Base-by-base conservation (phyloP, 306 rosid genomes). In the Hippophae gyantsensis region DNA sequence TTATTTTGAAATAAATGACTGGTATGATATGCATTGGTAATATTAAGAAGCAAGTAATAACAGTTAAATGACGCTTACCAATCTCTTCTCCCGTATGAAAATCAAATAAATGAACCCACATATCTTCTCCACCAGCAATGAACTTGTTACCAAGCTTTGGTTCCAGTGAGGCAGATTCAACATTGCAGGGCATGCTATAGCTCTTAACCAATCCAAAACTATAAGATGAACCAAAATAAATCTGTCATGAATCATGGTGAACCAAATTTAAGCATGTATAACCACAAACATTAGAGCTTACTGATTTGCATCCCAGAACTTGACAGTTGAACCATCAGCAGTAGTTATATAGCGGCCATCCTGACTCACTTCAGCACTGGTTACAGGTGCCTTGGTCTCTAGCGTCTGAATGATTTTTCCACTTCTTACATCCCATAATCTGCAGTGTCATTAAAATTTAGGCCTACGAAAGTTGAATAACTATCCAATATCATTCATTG, bases 61-160 rank as follows among this genome's bases (percentile, higher is more conserved):
- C 38, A 32, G 38, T 4, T 32, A 32, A 32, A 32, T 4, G 23
- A 40, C 53, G 60, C 84, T 48, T 74, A 93, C 99, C 89, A 50
- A 93, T 93, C 75, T 93, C 99, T n/a, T 84, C 78, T 38, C 99
- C 99, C 1, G 90, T 82, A 68, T 89, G 94, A 66, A 89, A 93
- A 65, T 93, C 99, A 79, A 84, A 86, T 8, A 93, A 86, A 73
- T 57, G 97, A 57, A 93, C 75, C 99, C 99, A 93, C 97, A 93
- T 86, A 56, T 93, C 99, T 77, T 93, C 99, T 74, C 99, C 99
- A 42, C 94, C 99, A 10, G 97, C 99, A 70, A 86, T 75, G 64
- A 93, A 93, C 77, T 89, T 93, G 73, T 80, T 86, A 75, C 99
- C 95, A 63, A 63, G 77, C 79, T 86, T 93, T 1, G 99, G 97